Percentiles rank a stretch among this genome's conserved stretches.
These are phyloP conservation scores for Wickerhamiella australiensis DNA, from an alignment of 805 yeast genomes.

Conservation along the genomic window DNA sequence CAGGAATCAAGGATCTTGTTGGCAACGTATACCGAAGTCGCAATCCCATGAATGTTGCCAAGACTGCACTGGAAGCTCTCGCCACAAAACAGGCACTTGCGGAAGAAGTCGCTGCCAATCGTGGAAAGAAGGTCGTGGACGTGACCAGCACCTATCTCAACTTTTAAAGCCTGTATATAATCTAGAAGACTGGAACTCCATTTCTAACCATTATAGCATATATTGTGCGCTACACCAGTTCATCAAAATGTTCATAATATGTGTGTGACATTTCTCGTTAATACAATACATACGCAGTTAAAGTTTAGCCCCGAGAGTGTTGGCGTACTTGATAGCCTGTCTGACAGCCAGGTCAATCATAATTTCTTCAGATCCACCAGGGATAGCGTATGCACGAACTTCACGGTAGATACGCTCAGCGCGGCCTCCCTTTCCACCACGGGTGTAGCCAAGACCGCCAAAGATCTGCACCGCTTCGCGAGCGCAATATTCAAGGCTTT, in stretches of 20 bases:
- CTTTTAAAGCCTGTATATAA: slow-evolving; percentile 19
- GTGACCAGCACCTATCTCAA: slow-evolving; percentile 75
- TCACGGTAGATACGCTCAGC: slow-evolving; percentile 35
- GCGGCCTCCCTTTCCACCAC: slow-evolving; percentile 35
- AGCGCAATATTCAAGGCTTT: slow-evolving; percentile 33
- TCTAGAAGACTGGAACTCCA: too few relatives aligned
- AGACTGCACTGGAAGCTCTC: slow-evolving; percentile 79
- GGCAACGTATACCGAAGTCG: slow-evolving; percentile 88
- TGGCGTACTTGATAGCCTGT: slow-evolving; percentile 26
- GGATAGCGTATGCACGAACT: slow-evolving; percentile 35
- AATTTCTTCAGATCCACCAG: slow-evolving; percentile 37
- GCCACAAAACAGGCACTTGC: slow-evolving; percentile 58
- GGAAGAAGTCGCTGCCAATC: slow-evolving; percentile 75
- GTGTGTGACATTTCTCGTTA: too few relatives aligned
- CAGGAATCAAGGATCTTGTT: slow-evolving; percentile 85
- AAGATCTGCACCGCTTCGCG: slow-evolving; percentile 36
- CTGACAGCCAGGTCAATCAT: slow-evolving; percentile 34
- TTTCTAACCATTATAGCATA: too few relatives aligned
- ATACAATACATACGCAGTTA: not conserved
- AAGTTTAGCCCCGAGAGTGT: slow-evolving; percentile 1
- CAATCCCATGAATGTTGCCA: slow-evolving; percentile 88
- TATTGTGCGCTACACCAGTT: too few relatives aligned
- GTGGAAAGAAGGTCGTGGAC: slow-evolving; percentile 93
- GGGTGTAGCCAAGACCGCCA: slow-evolving; percentile 34
- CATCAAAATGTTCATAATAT: too few relatives aligned